These are phyloP conservation scores for Saxophila tyrrhenica DNA, from an alignment of 495 filamentous ascomycete species.

Conservation along the genomic window DNA sequence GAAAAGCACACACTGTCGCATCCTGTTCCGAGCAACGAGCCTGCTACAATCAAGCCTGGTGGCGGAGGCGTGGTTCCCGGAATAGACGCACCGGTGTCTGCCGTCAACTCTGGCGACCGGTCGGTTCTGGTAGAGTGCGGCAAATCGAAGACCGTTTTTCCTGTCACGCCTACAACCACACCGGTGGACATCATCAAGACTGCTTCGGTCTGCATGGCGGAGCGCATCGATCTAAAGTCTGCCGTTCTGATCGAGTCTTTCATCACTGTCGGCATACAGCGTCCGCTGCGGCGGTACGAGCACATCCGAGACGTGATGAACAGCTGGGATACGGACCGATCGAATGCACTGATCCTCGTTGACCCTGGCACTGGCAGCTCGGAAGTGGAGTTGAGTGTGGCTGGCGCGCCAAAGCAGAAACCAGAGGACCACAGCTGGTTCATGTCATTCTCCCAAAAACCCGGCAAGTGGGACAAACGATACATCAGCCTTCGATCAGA, in stretches of 20 bases:
- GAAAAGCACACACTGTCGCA: neutral
- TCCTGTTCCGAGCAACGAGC: neutral
- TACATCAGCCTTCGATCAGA: conserved; percentile 60
- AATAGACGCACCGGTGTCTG: conserved; percentile 71
- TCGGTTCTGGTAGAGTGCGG: conserved; percentile 58
- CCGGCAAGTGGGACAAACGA: conserved; percentile 78
- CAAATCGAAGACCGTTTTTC: conserved; percentile 48
- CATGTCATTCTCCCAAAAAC: conserved; percentile 68
- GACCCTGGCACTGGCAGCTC: conserved; percentile 36
- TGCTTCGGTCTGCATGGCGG: conserved; percentile 42
- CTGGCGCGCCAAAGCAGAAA: conserved; percentile 43
- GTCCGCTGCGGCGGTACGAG: conserved; percentile 78
- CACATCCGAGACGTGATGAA: conserved; percentile 79
- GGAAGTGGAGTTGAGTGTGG: conserved; percentile 39
- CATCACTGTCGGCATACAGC: conserved; percentile 62
- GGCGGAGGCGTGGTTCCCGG: conserved; percentile 46
- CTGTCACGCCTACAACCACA: conserved; percentile 65
- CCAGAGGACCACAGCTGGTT: conserved; percentile 53
- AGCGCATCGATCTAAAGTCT: conserved; percentile 46
- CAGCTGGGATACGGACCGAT: conserved; percentile 72
- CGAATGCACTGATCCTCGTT: conserved; percentile 57
- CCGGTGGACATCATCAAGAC: conserved; percentile 55
- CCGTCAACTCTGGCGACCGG: conserved; percentile 69
- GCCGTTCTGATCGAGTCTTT: conserved; percentile 69
- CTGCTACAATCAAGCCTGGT: conserved; percentile 21